These are phyloP conservation scores for Xylaria hypoxylon DNA, from an alignment of 2,329 filamentous ascomycete genomes.

Conservation along the genomic window DNA sequence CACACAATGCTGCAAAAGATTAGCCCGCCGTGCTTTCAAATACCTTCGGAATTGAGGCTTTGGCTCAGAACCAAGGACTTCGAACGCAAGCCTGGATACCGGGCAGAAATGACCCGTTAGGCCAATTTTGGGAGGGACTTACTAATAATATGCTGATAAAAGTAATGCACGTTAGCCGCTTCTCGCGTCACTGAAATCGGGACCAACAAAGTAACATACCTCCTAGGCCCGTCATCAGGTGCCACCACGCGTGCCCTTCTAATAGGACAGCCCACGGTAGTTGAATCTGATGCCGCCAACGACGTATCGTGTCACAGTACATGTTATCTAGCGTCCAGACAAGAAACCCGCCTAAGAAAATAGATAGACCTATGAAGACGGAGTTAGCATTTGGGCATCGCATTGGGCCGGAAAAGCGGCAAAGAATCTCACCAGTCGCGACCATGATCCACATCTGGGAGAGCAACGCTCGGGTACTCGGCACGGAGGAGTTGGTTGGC, in stretches of 20 bases:
- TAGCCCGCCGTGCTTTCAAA: conserved; percentile 15
- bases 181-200: neutral
- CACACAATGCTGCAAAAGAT: conserved; percentile 68
- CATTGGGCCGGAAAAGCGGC: conserved; percentile 1
- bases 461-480: conserved; percentile 52
- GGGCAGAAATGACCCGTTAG: neutral
- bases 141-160: conserved; percentile 75
- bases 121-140: conserved; percentile 10
- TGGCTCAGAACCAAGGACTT: neutral
- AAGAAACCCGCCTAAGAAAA: conserved; percentile 80
- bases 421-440: conserved; percentile 56
- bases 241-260: conserved; percentile 66
- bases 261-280: conserved; percentile 84
- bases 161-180: conserved; percentile 33
- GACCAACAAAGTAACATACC: conserved; percentile 38
- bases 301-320: conserved; percentile 74
- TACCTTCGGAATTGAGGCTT: neutral
- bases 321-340: conserved; percentile 85
- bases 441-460: conserved; percentile 83
- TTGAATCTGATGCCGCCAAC: conserved; percentile 74
- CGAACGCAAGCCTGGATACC: neutral
- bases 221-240: conserved; percentile 83
- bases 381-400: conserved; percentile 12
- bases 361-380: conserved; percentile 64
- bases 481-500: conserved; percentile 51